Conservation (phyloP, 2,329 filamentous ascomycete genomes). For the Epichloe typhina region DNA sequence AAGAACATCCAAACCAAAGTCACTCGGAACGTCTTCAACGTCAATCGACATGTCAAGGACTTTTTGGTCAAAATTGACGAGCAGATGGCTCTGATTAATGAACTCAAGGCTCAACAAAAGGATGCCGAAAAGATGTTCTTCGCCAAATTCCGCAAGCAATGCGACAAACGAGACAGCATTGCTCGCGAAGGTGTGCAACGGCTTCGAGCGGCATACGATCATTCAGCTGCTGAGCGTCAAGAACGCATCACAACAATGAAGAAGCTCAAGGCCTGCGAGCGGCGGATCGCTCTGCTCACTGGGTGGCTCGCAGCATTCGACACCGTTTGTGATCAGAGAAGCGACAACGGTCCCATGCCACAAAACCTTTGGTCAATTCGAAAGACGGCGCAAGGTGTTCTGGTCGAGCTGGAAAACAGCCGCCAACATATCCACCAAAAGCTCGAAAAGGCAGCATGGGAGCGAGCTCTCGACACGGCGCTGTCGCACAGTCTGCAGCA, state of each 20-base stretch:
- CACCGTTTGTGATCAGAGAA: slow-evolving; percentile 55
- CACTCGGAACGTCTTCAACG: slow-evolving; percentile 97
- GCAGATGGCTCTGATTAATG: slow-evolving; percentile 92
- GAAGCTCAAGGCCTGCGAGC: slow-evolving; percentile 68
- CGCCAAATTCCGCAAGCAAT: slow-evolving; percentile 80
- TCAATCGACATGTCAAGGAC: slow-evolving; percentile 97
- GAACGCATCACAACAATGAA: slow-evolving; percentile 72
- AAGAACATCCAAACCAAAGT: slow-evolving; percentile 99
- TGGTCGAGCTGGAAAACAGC: slow-evolving; percentile 80
- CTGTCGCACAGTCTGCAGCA: slow-evolving; percentile 74
- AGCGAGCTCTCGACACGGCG: slow-evolving; percentile 74
- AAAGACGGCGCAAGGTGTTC: slow-evolving; percentile 77
- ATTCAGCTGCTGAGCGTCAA: slow-evolving; percentile 62
- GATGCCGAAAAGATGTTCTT: slow-evolving; percentile 74
- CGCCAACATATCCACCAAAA: slow-evolving; percentile 82
- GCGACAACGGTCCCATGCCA: slow-evolving; percentile 43
- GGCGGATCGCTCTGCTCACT: slow-evolving; percentile 73
- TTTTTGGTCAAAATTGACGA: slow-evolving; percentile 99
- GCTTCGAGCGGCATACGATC: slow-evolving; percentile 71
- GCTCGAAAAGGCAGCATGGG: slow-evolving; percentile 72
- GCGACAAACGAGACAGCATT: slow-evolving; percentile 66
- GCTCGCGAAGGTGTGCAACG: slow-evolving; percentile 67
- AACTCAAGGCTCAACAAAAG: slow-evolving; percentile 85
- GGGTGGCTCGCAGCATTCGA: slow-evolving; percentile 93
- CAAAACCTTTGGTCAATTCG: slow-evolving; percentile 60